Percentiles rank a stretch among this genome's conserved stretches.
phyloP scores from a whole-genome alignment of 108 stramenopile genomes.

The Cyclostephanos invisitatus region DNA sequence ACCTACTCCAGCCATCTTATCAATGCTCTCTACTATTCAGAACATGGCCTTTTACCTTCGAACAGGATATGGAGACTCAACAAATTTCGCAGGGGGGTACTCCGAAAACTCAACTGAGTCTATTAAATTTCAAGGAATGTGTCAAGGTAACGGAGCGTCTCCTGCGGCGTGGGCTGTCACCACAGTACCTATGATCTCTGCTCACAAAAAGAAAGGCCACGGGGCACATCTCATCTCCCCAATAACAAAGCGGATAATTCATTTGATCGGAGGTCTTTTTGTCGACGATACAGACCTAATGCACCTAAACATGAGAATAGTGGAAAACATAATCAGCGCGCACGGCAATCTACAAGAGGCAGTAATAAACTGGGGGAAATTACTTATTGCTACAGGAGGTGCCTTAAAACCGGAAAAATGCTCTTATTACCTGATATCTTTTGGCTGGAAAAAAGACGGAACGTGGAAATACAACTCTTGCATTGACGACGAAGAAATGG shows the following conservation, averaged over 20 bases:
- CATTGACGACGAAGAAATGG: neutral
- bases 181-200: neutral
- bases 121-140: neutral
- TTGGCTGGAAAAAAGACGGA: neutral
- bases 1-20: no score
- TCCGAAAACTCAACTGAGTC: neutral
- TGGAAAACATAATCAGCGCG: neutral
- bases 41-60: no score
- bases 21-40: no score
- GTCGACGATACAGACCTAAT: no score
- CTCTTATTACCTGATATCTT: neutral
- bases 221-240: no score
- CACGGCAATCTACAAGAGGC: neutral
- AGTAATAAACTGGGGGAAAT: neutral
- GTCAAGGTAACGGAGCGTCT: neutral
- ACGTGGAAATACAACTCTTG: neutral
- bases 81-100: no score
- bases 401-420: neutral
- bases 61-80: no score
- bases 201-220: no score
- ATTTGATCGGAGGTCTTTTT: no score
- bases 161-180: neutral
- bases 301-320: neutral
- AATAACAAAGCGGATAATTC: no score
- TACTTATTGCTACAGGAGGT: neutral